Evolutionary conservation across 768 basidiomycete genomes (phyloP), one percentile per base, ranked within the genome.

Genomic region (Neoboletus magnificus): DNA sequence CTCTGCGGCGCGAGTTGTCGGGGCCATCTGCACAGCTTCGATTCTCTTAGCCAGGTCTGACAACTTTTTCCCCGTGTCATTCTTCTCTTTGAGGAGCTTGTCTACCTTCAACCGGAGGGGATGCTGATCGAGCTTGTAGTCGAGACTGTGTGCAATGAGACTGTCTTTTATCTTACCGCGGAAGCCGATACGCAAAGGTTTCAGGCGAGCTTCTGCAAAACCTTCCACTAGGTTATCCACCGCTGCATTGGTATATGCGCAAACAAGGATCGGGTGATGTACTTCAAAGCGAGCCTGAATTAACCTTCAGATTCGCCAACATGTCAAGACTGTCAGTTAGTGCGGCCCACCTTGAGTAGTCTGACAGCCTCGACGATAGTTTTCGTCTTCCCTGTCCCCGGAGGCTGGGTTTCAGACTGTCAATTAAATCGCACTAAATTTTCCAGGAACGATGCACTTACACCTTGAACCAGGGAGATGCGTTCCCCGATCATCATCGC

Each of bases 201-300:
- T 84, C 44, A 95, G 69, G 4, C 83, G 82, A 1, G 79, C 75
- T 8, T 73, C 70, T 10, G 76, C 77, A 25, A 94, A 76, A 0
- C 89, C 89, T 65, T 88, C 85, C 36, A 94, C 83, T 10, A 97
- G 83, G 61, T 95, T 91, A 67, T 97, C 93, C 20, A 95, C 92
- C 0, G 95, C 93, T 20, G 85, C 90, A 62, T 97, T 95, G 39
- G 95, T 97, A 66, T 91, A 96, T 0, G 94, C 94, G 69, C 91
- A 91, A n/a, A 96, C 87, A 15, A 98, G 81, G 39, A 96, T 76
- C 1, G 93, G 93, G 35, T 89, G 82, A 6, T 89, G 82, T 11
- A 95, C 84, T 68, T 87, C 78, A 68, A 94, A 98, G 65, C 92
- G 83, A 4, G 73, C 67, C 86, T 92, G 66, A 15, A 41, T 41